phyloP scores from a whole-genome alignment of 2,329 filamentous ascomycete species.

The Epichloe amarillans region DNA sequence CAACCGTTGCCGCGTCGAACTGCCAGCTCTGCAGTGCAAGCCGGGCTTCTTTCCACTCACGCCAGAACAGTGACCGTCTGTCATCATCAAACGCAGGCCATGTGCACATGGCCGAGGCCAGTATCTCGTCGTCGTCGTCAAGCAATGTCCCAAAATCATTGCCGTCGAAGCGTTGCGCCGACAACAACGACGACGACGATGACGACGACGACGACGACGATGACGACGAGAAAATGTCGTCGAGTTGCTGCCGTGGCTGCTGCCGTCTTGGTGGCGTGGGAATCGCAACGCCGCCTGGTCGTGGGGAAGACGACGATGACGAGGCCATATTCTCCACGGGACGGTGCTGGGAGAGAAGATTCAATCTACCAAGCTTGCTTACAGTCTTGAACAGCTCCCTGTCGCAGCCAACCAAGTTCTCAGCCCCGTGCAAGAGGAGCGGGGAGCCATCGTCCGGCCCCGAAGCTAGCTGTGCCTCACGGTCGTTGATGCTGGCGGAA shows the following conservation, averaged over 20 bases:
- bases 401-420: slow-evolving; percentile 83
- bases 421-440: slow-evolving; percentile 47
- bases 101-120: slow-evolving; percentile 27
- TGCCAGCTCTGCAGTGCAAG: slow-evolving; percentile 69
- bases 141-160: slow-evolving; percentile 48
- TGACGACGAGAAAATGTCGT: slow-evolving; percentile 16
- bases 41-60: slow-evolving; percentile 72
- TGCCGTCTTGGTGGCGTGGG: neutral
- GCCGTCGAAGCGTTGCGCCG: slow-evolving; percentile 49
- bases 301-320: slow-evolving; percentile 2
- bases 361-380: slow-evolving; percentile 69
- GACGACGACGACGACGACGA: slow-evolving; percentile 17
- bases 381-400: slow-evolving; percentile 76
- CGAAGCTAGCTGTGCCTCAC: slow-evolving; percentile 67
- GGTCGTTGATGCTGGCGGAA: slow-evolving; percentile 81
- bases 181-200: slow-evolving; percentile 11
- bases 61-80: slow-evolving; percentile 58
- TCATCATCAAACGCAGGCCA: slow-evolving; percentile 45
- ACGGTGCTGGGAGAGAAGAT: slow-evolving; percentile 63
- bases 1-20: slow-evolving; percentile 45
- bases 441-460: slow-evolving; percentile 46
- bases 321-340: slow-evolving; percentile 29
- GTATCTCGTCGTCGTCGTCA: slow-evolving; percentile 42
- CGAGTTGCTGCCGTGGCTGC: slow-evolving; percentile 1
- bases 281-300: slow-evolving; percentile 2